phyloP scores from a whole-genome alignment of 1,284 basidiomycete genomes.

The Ceratobasidium theobromae region DNA sequence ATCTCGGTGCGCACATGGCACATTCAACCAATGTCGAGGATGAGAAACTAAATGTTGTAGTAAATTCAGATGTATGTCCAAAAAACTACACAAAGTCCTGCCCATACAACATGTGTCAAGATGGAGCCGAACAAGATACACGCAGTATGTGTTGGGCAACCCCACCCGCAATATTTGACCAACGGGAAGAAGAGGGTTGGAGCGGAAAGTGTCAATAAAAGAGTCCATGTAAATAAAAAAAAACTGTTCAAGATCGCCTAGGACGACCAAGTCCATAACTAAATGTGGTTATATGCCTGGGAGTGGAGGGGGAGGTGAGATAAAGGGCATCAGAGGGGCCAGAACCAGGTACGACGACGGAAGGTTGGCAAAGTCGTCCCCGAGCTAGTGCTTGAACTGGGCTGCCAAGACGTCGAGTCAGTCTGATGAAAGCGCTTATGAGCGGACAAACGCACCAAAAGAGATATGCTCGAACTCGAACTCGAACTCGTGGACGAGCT shows the following conservation, averaged over 20 bases:
- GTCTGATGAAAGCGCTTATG: not conserved
- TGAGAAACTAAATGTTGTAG: slow-evolving; percentile 12
- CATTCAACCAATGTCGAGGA: not conserved
- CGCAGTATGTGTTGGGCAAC: no score
- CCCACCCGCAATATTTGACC: no score
- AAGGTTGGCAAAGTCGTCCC: not conserved
- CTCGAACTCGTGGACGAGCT: no score
- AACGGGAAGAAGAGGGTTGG: no score
- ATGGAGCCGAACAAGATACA: not conserved
- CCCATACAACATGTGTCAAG: not conserved
- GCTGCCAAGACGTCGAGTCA: not conserved
- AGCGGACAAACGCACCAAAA: no score
- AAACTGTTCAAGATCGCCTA: slow-evolving; percentile 21
- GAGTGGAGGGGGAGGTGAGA: not conserved
- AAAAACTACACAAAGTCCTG: not conserved
- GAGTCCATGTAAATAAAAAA: slow-evolving; percentile 8
- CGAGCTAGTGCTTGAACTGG: not conserved
- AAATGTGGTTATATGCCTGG: not conserved
- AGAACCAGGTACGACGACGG: slow-evolving; percentile 5
- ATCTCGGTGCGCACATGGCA: not conserved
- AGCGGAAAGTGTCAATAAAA: no score
- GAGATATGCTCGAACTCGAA: no score
- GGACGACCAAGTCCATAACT: slow-evolving; percentile 4
- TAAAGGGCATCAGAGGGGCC: not conserved
- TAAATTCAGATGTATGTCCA: slow-evolving; percentile 23